Conservation (phyloP, 1,284 basidiomycete species). For the Cutaneotrichosporon spelunceum region DNA sequence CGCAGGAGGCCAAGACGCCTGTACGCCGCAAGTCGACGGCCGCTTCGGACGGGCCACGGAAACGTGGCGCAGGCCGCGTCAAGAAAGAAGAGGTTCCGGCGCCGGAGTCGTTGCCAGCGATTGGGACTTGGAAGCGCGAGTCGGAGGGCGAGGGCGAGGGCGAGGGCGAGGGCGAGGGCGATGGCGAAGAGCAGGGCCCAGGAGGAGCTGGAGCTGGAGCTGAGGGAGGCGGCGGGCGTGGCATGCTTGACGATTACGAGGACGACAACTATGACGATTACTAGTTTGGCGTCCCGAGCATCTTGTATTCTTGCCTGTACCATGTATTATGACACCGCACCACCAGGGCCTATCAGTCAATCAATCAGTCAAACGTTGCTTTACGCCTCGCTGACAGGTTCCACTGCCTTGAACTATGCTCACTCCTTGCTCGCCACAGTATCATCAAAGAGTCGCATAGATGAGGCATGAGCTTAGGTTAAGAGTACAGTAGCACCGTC, state of each 20-base stretch:
- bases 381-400: background rate
- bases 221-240: no score
- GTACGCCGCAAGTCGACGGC: slow-evolving; percentile 16
- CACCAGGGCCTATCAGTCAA: no score
- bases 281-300: slow-evolving; percentile 11
- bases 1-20: slow-evolving; percentile 54
- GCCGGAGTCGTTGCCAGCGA: slow-evolving; percentile 30
- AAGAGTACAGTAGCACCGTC: slow-evolving; percentile 4
- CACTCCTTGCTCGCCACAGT: background rate
- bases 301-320: background rate
- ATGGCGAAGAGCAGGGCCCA: no score
- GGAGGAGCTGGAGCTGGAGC: no score
- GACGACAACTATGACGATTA: slow-evolving; percentile 47
- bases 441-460: background rate
- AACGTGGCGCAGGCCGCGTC: background rate
- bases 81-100: slow-evolving; percentile 26
- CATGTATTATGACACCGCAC: background rate
- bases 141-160: slow-evolving; percentile 53
- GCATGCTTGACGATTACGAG: slow-evolving; percentile 48
- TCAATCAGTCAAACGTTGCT: no score
- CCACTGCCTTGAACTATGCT: background rate
- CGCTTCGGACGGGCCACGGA: slow-evolving; percentile 3
- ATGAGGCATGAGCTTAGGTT: slow-evolving; percentile 1
- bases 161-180: no score
- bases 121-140: slow-evolving; percentile 56